A percentile compares a stretch with the other conserved stretches of the same genome.
These are phyloP conservation scores for Cryoendolithus antarcticus DNA, from an alignment of 2,329 filamentous ascomycete species.

Conservation along the genomic window DNA sequence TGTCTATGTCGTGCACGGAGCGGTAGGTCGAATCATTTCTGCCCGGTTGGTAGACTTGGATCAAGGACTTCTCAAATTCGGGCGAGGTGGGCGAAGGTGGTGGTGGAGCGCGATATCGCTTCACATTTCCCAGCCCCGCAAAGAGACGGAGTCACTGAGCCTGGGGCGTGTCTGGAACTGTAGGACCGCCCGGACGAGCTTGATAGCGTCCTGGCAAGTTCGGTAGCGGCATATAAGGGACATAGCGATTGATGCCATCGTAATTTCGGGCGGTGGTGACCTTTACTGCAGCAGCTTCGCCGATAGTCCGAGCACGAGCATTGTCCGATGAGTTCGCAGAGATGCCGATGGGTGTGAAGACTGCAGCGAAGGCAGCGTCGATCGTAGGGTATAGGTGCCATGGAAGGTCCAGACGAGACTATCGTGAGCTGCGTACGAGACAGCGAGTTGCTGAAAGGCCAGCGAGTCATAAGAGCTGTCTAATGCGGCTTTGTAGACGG, in stretches of 20 bases:
- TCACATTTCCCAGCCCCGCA: conserved; percentile 16
- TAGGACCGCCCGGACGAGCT: conserved; percentile 12
- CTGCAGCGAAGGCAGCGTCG: conserved; percentile 10
- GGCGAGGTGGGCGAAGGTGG: conserved; percentile 13
- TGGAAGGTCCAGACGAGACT: conserved; percentile 18
- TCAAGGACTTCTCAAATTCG: conserved; percentile 13
- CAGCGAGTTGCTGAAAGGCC: conserved; percentile 19
- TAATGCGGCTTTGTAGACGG: conserved; percentile 16
- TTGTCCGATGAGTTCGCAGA: conserved; percentile 9
- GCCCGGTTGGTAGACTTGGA: conserved; percentile 15
- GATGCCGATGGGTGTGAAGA: conserved; percentile 13
- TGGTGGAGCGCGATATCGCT: conserved; percentile 12
- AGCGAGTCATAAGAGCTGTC: conserved; percentile 12
- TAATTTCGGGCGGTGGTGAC: conserved; percentile 15
- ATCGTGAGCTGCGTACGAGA: conserved; percentile 20
- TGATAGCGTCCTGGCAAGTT: conserved; percentile 17
- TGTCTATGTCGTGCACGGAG: conserved; percentile 14
- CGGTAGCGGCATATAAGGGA: conserved; percentile 11
- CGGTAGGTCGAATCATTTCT: conserved; percentile 16
- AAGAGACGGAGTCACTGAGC: conserved; percentile 16
- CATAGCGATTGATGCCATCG: conserved; percentile 17
- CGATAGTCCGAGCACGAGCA: conserved; percentile 11
- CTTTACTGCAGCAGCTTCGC: conserved; percentile 11
- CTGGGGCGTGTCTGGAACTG: conserved; percentile 18
- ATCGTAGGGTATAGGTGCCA: conserved; percentile 17